Conservation (phyloP, 495 filamentous ascomycete species). For the Neurospora sp. region DNA sequence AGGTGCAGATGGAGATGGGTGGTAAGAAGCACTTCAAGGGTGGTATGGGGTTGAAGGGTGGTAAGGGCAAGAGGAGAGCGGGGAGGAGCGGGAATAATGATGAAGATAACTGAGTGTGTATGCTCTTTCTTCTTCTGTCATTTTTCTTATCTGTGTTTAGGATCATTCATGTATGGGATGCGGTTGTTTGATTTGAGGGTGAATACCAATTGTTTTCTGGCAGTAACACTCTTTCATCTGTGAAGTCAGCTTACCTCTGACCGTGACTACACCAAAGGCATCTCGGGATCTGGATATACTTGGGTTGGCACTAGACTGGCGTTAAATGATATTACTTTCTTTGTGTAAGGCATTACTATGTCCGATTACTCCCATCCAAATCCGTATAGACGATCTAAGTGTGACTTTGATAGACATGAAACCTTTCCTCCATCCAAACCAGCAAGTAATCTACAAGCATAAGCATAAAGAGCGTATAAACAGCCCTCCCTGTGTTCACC, state of each 20-base stretch:
- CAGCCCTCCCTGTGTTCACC: background rate
- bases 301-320: background rate
- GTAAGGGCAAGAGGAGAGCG: constrained; percentile 22
- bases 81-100: constrained; percentile 11
- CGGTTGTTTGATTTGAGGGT: background rate
- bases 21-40: constrained; percentile 97
- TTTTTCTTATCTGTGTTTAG: background rate
- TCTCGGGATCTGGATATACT: background rate
- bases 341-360: background rate
- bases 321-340: background rate
- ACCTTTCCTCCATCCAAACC: background rate
- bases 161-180: background rate
- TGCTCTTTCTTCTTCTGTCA: background rate
- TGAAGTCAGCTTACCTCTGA: background rate
- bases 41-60: constrained; percentile 47
- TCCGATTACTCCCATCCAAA: background rate
- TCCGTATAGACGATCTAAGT: background rate
- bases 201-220: background rate
- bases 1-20: constrained; percentile 48
- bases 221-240: background rate
- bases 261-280: too few relatives aligned
- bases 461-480: background rate
- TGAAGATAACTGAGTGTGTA: constrained; percentile 11
- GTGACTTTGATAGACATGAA: background rate
- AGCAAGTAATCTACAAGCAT: background rate